Evolutionary conservation across 179 eudicot species (phyloP).

Genomic region (Sideroxylon spinosum): DNA sequence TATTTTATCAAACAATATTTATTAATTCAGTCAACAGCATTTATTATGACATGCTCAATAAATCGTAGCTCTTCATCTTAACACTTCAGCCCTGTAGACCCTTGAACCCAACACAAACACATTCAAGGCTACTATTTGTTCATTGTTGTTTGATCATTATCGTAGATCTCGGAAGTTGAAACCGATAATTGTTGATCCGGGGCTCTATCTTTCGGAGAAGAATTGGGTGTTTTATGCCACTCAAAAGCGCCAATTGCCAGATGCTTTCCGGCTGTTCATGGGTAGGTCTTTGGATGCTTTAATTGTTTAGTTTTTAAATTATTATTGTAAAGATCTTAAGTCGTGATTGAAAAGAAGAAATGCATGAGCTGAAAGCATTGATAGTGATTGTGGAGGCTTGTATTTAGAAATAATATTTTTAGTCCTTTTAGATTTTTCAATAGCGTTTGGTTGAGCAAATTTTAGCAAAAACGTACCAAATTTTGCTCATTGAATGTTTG

Average conservation of each 20-base stretch:
- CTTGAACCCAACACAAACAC: no score
- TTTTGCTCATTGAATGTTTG: no score
- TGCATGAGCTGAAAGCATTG: no score
- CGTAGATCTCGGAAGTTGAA: slow-evolving; percentile 68
- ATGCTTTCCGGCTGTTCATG: slow-evolving; percentile 70
- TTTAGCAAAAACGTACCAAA: no score
- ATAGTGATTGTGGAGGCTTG: no score
- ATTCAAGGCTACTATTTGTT: neutral
- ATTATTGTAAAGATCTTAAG: neutral
- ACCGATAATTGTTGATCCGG: slow-evolving; percentile 85
- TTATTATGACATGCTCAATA: no score
- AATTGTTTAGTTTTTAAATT: neutral
- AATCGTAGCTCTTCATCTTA: no score
- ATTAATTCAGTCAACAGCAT: no score
- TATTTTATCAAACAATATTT: neutral
- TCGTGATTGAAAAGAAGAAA: neutral
- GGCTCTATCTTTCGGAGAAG: slow-evolving; percentile 60
- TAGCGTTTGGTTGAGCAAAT: no score
- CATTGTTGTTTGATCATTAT: slow-evolving; percentile 5
- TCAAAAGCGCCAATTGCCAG: slow-evolving; percentile 68
- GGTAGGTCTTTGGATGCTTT: slow-evolving; percentile 39
- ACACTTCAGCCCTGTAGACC: no score
- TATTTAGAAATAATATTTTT: no score
- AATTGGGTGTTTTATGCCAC: slow-evolving; percentile 68
- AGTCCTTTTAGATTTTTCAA: no score